Evolutionary conservation across 2,329 filamentous ascomycete genomes (phyloP).

Genomic region (Aulographum hederae): DNA sequence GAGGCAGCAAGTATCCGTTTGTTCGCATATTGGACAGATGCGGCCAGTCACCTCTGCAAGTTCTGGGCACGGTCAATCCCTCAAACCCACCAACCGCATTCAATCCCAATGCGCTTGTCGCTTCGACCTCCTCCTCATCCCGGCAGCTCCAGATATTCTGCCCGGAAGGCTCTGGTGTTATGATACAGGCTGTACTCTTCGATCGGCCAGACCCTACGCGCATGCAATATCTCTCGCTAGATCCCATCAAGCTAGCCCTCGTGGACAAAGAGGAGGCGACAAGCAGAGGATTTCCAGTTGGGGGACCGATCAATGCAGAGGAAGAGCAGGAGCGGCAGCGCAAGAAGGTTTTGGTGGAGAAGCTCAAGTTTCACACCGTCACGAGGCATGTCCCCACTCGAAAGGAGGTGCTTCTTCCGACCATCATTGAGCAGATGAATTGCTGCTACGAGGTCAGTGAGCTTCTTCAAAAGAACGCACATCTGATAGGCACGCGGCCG

Average conservation of each 20-base stretch:
- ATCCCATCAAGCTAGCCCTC: constrained; percentile 73
- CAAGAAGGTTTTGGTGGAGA: constrained; percentile 56
- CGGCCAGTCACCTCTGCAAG: constrained; percentile 64
- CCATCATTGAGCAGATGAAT: constrained; percentile 85
- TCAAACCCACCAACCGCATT: constrained; percentile 24
- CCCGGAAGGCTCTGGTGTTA: constrained; percentile 41
- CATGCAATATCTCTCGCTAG: constrained; percentile 93
- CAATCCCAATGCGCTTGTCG: constrained; percentile 53
- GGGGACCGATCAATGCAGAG: constrained; percentile 47
- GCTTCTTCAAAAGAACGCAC: constrained; percentile 74
- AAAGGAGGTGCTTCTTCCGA: constrained; percentile 64
- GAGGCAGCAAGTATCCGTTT: constrained; percentile 63
- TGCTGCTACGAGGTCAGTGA: constrained; percentile 82
- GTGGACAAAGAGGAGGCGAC: constrained; percentile 43
- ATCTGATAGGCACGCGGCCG: constrained; percentile 61
- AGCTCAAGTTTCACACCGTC: constrained; percentile 77
- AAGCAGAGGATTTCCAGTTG: constrained; percentile 20
- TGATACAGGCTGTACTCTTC: constrained; percentile 77
- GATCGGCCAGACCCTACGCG: constrained; percentile 65
- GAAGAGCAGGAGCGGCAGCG: constrained; percentile 49
- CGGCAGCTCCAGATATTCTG: constrained; percentile 58
- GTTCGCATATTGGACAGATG: constrained; percentile 70
- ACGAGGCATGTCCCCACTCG: constrained; percentile 55
- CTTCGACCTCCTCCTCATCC: constrained; percentile 29
- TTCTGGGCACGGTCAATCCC: constrained; percentile 67